Evolutionary conservation across 2,329 filamentous ascomycete genomes (phyloP), one percentile per base, ranked within the genome.

Genomic region (Beauveria rudraprayagi): DNA sequence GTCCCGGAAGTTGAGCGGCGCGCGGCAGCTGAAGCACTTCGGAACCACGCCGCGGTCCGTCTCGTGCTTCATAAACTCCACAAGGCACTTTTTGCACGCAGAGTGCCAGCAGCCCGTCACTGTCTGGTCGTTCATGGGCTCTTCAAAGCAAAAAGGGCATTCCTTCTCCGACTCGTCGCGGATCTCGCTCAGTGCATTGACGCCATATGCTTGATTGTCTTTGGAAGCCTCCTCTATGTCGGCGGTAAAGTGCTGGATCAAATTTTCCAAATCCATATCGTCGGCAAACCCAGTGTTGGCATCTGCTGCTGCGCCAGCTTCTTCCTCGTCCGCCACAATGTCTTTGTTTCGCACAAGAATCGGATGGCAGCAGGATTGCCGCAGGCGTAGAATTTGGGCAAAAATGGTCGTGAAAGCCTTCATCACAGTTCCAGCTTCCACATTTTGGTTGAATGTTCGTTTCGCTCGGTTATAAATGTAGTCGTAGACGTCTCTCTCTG

Each of bases 61-160:
- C 71, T 96, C 89, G 69, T 96, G 92, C 64, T 89, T 86, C 69
- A 99, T 95, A 67, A 91, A 96, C 67, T 91, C 87, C 2, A 95
- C 77, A n/a, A 97, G 77, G 68, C 94, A 99, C 64, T 90, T 88
- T 74, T 94, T 96, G 77, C 94, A 99, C 1, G 94, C 92, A 40
- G 91, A 96, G 73, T 99, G 94, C 92, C 94, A 99, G 75, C 94
- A 99, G 0, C 91, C 91, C 0, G 94, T 97, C 1, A 99, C 94
- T 0, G 90, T 89, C 70, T 96, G 93, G 59, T 97, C 89, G 46
- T 91, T 84, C 92, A 97, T 97, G 3, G 92, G 92, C 72, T 97
- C 94, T 72, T 97, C 93, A 4, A 90, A 86, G 74, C 94, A 99
- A 57, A 99, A 90, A 0, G 94, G 93, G 68, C 94, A 99, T 76